These are phyloP conservation scores for Aphanomyces astaci DNA, from an alignment of 352 stramenopile species.

Conservation along the genomic window DNA sequence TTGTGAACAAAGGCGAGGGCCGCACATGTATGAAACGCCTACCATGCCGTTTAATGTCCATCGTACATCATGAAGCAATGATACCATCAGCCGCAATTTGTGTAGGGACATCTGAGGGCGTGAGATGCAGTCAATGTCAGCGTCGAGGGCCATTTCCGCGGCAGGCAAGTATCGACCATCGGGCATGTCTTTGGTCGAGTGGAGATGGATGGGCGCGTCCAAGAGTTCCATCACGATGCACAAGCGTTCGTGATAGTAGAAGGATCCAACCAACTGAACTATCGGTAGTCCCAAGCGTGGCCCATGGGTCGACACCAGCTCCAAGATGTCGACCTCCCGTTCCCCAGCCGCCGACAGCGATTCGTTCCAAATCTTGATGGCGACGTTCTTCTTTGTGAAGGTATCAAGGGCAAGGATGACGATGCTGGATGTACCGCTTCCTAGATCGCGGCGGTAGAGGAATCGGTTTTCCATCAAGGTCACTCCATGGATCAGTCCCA, in stretches of 20 bases:
- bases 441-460: conserved; percentile 62
- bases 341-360: conserved; percentile 48
- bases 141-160: conserved; percentile 13
- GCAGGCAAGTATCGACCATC: neutral
- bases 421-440: conserved; percentile 55
- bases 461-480: conserved; percentile 60
- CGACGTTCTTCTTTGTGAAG: conserved; percentile 34
- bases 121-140: neutral
- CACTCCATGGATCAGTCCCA: conserved; percentile 37
- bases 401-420: conserved; percentile 58
- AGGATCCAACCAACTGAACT: conserved; percentile 48
- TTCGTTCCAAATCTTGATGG: conserved; percentile 52
- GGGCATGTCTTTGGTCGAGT: neutral
- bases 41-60: too few relatives aligned
- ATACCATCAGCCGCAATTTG: conserved; percentile 35
- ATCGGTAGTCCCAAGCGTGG: conserved; percentile 35
- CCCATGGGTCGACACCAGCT: conserved; percentile 35
- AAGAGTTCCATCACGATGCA: conserved; percentile 68
- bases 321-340: conserved; percentile 46
- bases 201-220: conserved; percentile 27
- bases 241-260: conserved; percentile 43
- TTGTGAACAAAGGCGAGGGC: conserved; percentile 54
- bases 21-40: conserved; percentile 55
- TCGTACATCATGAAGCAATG: too few relatives aligned
- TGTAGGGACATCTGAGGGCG: conserved; percentile 31